Evolutionary conservation across 208 protist genomes (phyloP), one percentile per base, ranked within the genome.

Genomic region (Acanthamoeba royreba): DNA sequence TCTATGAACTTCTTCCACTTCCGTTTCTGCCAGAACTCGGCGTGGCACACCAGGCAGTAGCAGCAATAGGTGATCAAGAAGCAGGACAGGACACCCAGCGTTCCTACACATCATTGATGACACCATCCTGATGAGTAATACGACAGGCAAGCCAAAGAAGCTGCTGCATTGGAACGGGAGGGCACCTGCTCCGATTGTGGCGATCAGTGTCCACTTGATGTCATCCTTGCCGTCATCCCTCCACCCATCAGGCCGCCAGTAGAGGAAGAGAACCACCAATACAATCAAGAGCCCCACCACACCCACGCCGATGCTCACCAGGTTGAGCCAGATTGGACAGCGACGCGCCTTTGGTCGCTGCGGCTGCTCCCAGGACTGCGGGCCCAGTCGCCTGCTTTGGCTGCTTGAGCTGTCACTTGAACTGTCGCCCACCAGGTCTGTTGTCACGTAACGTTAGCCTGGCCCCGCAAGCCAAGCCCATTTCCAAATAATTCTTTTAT

Each of bases 1-100:
- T 25, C 72, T 9, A 83, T 17, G 25, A 53, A 83, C 72, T 31
- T 9, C 43, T 83, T 52, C 72, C 72, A 83, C 72, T 83, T 83
- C 25, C 72, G 25, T 22, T 31, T 17, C 42, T 83, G 72, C 72
- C 72, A 83, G 72, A 83, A 83, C 72, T 83, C 43, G 43, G 8
- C 43, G 72, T 83, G 72, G 72, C 72, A 83, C 38, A 83, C 72
- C n/a, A 83, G 28, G 72, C 72, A 83, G 72, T 83, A 83, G 72
- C 72, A 47, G 43, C 72, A 83, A 2, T 45, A 17, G 4, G 52
- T 28, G n/a, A 83, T 52, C 38, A 83, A 28, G n/a, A 4, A 25
- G 43, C 72, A 83, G 43, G 72, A 83, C 38, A 83, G 72, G 2
- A 11, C 72, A 13, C 31, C 9, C 9, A 83, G 22, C 17, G 17